Evolutionary conservation across 176 grass and related monocot genomes (phyloP), one percentile per base, ranked within the genome.

Genomic region (Carex kokanica): DNA sequence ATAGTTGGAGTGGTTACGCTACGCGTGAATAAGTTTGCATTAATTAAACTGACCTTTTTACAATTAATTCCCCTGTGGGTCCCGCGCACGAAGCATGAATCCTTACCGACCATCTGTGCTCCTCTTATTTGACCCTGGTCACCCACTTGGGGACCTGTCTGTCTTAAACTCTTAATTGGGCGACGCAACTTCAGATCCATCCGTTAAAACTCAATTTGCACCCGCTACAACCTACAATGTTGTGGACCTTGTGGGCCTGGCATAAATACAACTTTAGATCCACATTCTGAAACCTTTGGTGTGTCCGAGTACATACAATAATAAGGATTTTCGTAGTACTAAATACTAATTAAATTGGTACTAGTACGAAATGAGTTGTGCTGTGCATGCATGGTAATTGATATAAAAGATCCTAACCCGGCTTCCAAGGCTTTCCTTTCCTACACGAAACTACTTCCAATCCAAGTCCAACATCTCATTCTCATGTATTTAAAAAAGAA

Each of bases 101-200:
- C 21, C 20, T 52, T 52, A 52, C 43, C 45, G 20, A 8, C 24
- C 49, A 77, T 77, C 47, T 53, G 47, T 27, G 45, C 72, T 75
- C 23, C 23, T 75, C 71, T 53, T 15, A 53, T 74, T 74, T 52
- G 71, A 53, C 71, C 71, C 8, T 18, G 38, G 67, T 71, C 67
- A 41, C 67, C 67, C 38, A 69, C 65, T 73, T 72, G 68, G 68
- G 40, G 71, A 74, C 45, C 72, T 24, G 36, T 29, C n/a, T n/a
- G n/a, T n/a, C n/a, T n/a, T n/a, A n/a, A n/a, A n/a, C n/a, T n/a
- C 68, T 49, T 72, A 2, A 47, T 72, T 21, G 68, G 40, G 68
- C 1, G 68, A 47, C 36, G 68, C 18, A 72, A 72, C 68, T 43
- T 21, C 18, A 2, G 34, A 74, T 52, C n/a, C n/a, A n/a, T n/a